Evolutionary conservation across 306 rosid species (phyloP).

Genomic region (Corylus americana): DNA sequence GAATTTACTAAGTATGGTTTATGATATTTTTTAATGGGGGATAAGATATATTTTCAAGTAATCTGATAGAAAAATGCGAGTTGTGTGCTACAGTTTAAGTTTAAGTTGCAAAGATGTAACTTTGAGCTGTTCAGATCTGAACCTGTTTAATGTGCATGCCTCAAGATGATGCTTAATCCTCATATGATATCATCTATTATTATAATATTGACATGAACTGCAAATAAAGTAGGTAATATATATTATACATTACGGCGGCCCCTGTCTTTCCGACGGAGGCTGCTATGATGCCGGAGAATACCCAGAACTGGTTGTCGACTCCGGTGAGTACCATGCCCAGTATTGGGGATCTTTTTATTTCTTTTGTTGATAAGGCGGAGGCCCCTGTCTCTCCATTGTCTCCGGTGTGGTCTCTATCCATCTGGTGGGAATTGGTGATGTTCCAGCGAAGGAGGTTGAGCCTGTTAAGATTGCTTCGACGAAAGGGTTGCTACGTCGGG

Average conservation of each 20-base stretch:
- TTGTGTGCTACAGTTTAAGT: background rate
- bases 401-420: too few species aligned
- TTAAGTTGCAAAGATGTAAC: background rate
- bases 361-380: too few species aligned
- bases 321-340: too few species aligned
- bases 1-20: background rate
- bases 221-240: background rate
- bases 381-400: too few species aligned
- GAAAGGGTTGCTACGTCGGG: too few species aligned
- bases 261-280: too few species aligned
- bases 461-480: too few species aligned
- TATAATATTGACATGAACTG: background rate
- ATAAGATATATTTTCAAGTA: background rate
- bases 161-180: background rate
- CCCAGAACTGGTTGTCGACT: too few species aligned
- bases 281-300: too few species aligned
- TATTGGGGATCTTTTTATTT: too few species aligned
- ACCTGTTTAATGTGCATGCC: background rate
- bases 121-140: background rate
- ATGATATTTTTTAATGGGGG: background rate
- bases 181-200: background rate
- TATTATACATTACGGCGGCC: background rate
- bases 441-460: too few species aligned
- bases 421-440: too few species aligned
- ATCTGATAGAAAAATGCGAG: background rate